Conservation (phyloP, 2,329 filamentous ascomycete species). For the Cercospora zeina region DNA sequence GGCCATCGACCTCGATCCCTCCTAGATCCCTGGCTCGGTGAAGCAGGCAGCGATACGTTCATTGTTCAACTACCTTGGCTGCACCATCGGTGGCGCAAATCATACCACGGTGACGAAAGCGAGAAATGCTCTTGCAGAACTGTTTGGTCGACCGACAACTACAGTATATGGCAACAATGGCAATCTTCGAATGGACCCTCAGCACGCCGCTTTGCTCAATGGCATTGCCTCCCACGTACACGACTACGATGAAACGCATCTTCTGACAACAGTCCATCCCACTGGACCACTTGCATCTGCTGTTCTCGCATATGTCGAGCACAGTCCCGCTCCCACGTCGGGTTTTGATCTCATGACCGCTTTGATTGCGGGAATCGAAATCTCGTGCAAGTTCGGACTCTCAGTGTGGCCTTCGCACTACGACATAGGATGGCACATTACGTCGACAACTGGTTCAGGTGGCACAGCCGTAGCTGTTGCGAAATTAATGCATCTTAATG, state of each 20-base stretch:
- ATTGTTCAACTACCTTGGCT: conserved; percentile 58
- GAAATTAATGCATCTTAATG: conserved; percentile 49
- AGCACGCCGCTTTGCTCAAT: conserved; percentile 55
- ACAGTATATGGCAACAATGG: conserved; percentile 38
- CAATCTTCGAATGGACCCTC: conserved; percentile 46
- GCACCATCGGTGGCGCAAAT: conserved; percentile 53
- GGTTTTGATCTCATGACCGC: conserved; percentile 55
- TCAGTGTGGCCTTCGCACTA: conserved; percentile 58
- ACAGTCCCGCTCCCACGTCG: conserved; percentile 40
- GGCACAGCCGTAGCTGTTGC: conserved; percentile 56
- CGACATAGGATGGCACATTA: conserved; percentile 59
- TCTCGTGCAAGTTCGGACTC: conserved; percentile 55
- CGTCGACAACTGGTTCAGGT: conserved; percentile 54
- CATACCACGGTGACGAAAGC: conserved; percentile 50
- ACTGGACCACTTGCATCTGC: conserved; percentile 55
- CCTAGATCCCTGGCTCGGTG: conserved; percentile 46
- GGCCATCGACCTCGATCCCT: conserved; percentile 47
- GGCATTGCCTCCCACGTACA: conserved; percentile 58
- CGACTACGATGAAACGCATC: conserved; percentile 60
- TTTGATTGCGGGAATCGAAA: conserved; percentile 55
- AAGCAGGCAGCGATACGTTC: conserved; percentile 49
- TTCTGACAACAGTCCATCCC: conserved; percentile 59
- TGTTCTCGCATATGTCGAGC: conserved; percentile 52
- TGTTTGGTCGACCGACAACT: conserved; percentile 44
- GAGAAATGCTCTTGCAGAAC: conserved; percentile 40